Base-by-base conservation (phyloP, 2,329 filamentous ascomycete genomes). In the Talaromyces sp. region DNA sequence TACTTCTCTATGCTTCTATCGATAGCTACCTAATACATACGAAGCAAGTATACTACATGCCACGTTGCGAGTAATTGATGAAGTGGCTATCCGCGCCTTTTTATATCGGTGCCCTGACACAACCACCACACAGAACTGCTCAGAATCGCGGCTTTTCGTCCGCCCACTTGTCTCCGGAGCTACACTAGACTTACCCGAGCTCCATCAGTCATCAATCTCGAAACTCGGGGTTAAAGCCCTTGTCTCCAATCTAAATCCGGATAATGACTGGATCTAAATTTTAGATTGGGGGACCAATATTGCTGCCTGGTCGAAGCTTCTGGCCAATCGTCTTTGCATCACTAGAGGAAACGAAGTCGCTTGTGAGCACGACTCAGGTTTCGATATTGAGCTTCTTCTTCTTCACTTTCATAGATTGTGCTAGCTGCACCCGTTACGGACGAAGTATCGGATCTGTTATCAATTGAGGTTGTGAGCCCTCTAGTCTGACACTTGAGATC, bases 291-390 rank as follows among this genome's bases (percentile, higher is more conserved):
- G 15, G n/a, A 11, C 17, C 41, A 49, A 49, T 47, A 19, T 60
- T 60, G 57, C 57, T 60, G 57, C 57, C 57, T 60, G 57, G 57
- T 19, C n/a, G 57, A 33, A 31, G 19, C 33, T 56, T 56, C 41
- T 60, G n/a, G 57, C 57, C 41, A 60, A 47, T 47, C 22, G 57
- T 35, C n/a, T 45, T 41, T 31, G 15, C 39, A 35, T 54, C 3
- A 33, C 49, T 7, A 54, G 25, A 17, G 17, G 27, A 17, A 11
- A 10, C 15, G 22, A 3, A 25, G 33, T 35, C 27, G 27, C 27
- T 1, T 31, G 50, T 2, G 49, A 7, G 50, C 31, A 35, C 13
- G 10, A 1, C 19, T 15, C 35, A 1, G 9, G 3, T 3, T n/a
- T 33, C 19, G 49, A 52, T 52, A 54, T 19, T 22, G 27, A 54